These are phyloP conservation scores for Aspergillus sp. DNA, from an alignment of 2,329 filamentous ascomycete genomes.

Conservation along the genomic window DNA sequence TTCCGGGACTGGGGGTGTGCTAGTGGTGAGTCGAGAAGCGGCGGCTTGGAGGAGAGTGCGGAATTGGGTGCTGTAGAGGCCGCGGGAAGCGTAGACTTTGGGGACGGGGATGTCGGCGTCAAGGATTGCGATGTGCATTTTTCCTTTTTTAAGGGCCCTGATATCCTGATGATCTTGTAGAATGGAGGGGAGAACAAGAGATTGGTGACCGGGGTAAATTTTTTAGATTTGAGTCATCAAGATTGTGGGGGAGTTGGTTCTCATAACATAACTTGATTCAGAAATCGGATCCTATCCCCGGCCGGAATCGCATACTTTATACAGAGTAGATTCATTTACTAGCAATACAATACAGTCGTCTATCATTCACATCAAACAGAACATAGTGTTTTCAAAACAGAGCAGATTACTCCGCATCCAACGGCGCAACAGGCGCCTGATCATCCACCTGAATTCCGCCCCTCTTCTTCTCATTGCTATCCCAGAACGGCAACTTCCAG, in stretches of 20 bases:
- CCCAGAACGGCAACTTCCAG: slow-evolving; percentile 76
- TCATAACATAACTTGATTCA: neutral
- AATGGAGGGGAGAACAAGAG: neutral
- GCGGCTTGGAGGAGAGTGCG: slow-evolving; percentile 25
- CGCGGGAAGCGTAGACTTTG: slow-evolving; percentile 24
- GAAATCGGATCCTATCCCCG: neutral
- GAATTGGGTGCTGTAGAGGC: slow-evolving; percentile 33
- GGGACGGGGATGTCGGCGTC: slow-evolving; percentile 32
- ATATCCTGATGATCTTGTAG: neutral
- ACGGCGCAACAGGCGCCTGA: slow-evolving; percentile 63
- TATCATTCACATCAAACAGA: neutral
- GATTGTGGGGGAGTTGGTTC: neutral
- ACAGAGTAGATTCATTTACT: neutral
- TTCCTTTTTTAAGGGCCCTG: neutral
- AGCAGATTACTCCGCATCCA: slow-evolving; percentile 63
- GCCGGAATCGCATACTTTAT: neutral
- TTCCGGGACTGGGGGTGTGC: slow-evolving; percentile 6
- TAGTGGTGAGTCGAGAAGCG: slow-evolving; percentile 17
- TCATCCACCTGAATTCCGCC: slow-evolving; percentile 85
- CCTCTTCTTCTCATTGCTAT: slow-evolving; percentile 76
- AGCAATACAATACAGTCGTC: neutral
- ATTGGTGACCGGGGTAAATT: neutral
- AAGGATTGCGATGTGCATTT: slow-evolving; percentile 30
- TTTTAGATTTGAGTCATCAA: neutral
- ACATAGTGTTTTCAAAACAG: neutral